Conservation (phyloP, 1,284 basidiomycete genomes). For the Moniliophthora roreri region DNA sequence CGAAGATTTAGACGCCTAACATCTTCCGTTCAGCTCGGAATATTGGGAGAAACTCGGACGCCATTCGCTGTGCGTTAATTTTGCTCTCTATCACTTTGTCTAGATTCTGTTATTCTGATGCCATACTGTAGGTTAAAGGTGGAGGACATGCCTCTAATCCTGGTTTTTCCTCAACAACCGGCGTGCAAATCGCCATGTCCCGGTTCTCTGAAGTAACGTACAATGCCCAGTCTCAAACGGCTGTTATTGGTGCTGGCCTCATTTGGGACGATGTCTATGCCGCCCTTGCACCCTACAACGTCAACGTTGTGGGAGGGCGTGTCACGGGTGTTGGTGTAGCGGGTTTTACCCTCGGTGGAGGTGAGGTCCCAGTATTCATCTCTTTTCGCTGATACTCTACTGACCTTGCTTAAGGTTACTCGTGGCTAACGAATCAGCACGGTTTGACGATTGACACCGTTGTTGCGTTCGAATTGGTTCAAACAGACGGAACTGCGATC, state of each 20-base stretch:
- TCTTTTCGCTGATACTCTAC: neutral
- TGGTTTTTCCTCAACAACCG: conserved; percentile 52
- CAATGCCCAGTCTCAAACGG: conserved; percentile 35
- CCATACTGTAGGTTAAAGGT: conserved; percentile 44
- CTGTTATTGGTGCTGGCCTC: conserved; percentile 48
- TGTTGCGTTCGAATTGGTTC: conserved; percentile 33
- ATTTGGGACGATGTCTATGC: conserved; percentile 61
- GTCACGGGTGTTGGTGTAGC: conserved; percentile 57
- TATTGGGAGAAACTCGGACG: conserved; percentile 39
- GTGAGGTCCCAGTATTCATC: conserved; percentile 25
- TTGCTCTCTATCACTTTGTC: neutral
- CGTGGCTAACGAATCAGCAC: conserved; percentile 36
- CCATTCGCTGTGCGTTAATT: conserved; percentile 40
- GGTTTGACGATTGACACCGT: conserved; percentile 43
- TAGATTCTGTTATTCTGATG: neutral
- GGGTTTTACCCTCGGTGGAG: conserved; percentile 55
- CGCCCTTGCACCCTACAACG: conserved; percentile 38
- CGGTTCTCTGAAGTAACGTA: conserved; percentile 48
- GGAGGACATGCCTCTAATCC: conserved; percentile 52
- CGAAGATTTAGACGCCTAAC: neutral
- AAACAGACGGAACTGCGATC: conserved; percentile 34
- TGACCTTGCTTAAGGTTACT: conserved; percentile 30
- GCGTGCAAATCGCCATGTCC: conserved; percentile 56
- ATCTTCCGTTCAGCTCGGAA: conserved; percentile 35
- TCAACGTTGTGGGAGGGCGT: conserved; percentile 56